phyloP scores from a whole-genome alignment of 1,284 basidiomycete genomes.

The Cutaneotrichosporon cavernicola region DNA sequence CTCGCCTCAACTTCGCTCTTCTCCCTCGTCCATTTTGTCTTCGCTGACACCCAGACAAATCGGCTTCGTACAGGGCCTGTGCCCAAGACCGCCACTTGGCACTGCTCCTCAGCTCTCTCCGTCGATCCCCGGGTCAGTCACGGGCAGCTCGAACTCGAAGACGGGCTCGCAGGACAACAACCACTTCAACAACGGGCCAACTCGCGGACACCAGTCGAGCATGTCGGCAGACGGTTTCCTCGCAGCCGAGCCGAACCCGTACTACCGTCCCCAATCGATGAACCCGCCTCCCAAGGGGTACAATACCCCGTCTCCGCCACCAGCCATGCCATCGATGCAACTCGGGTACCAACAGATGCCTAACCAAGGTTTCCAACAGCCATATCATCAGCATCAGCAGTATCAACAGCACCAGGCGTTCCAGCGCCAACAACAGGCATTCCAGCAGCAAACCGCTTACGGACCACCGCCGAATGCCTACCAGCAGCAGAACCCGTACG shows the following conservation, averaged over 20 bases:
- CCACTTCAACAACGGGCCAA: background rate
- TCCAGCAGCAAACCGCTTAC: background rate
- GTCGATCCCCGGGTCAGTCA: background rate
- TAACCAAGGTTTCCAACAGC: background rate
- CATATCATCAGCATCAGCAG: background rate
- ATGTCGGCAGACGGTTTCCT: background rate
- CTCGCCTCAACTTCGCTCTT: background rate
- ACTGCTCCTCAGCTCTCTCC: background rate
- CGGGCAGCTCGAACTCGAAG: background rate
- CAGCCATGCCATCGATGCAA: background rate
- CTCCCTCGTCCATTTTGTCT: too few species aligned
- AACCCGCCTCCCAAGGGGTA: background rate
- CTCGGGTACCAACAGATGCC: too few species aligned
- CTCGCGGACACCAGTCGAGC: background rate
- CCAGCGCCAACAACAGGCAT: background rate
- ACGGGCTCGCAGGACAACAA: background rate
- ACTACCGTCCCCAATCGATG: slow-evolving; percentile 9
- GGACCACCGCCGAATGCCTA: background rate
- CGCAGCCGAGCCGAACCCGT: background rate
- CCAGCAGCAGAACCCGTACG: background rate
- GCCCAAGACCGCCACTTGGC: slow-evolving; percentile 26
- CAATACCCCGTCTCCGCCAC: background rate
- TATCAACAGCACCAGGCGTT: background rate
- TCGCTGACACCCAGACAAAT: slow-evolving; percentile 39
- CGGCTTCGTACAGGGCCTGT: slow-evolving; percentile 45